Evolutionary conservation across 108 stramenopile species (phyloP), one percentile per base, ranked within the genome.

Genomic region (Nannochloropsis granulata): DNA sequence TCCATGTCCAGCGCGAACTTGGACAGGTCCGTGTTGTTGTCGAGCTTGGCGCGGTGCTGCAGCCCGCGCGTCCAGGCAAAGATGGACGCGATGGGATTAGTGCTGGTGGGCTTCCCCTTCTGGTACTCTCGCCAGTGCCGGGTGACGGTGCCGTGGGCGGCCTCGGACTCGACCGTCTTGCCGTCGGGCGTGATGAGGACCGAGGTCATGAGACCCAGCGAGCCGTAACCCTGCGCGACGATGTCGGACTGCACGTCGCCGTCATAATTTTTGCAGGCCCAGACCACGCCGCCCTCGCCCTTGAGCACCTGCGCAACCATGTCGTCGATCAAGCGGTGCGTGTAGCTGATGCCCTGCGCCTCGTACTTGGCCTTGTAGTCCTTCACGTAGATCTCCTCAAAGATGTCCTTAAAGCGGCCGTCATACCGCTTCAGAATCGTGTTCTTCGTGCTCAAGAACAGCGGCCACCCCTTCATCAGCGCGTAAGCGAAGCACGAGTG

Each of bases 181-280:
- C 90, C 90, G 44, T 90, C 90, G 14, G 89, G 89, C 11, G 86
- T 84, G 34, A 89, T 83, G 8, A 90, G 89, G 78, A 90, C 90
- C 43, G 84, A 85, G 45, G 90, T 90, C 90, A 90, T 90, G 34
- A 90, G 85, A 24, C 90, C 90, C 25, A 90, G 89, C 21, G 89
- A 89, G 13, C 90, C 90, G 87, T 89, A 90, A 21, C 89, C 90
- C 85, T 90, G 90, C 0, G 90, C 90, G 10, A 90, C 88, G 78
- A 87, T 89, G 81, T 90, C 90, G 44, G 84, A 85, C 83, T 83
- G 82, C 85, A 90, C 89, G 82, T 90, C 90, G 23, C 90, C 90
- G 81, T 90, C 90, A 80, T 90, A 90, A 85, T 90, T 90, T 89
- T 90, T 90, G 89, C 84, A 84, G 12, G 89, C 89, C 90, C 90